Percentiles rank a stretch among this genome's conserved stretches.
Evolutionary conservation across 2,329 filamentous ascomycete species (phyloP).

Genomic region (Zasmidium citrigriseum): DNA sequence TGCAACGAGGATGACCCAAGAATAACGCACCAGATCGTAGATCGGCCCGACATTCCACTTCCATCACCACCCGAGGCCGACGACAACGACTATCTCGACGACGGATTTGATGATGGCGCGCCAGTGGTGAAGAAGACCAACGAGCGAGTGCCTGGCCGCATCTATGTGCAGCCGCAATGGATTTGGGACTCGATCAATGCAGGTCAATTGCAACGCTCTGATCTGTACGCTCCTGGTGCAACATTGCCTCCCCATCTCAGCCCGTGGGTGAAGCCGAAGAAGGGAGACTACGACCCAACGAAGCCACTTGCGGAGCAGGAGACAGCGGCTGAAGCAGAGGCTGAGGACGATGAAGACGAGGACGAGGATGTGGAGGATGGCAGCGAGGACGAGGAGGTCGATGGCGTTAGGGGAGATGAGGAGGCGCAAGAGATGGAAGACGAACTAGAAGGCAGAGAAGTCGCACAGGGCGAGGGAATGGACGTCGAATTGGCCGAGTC

Average conservation of each 20-base stretch:
- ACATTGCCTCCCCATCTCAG: constrained; percentile 91
- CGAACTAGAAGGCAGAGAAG: constrained; percentile 25
- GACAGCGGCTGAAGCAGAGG: constrained; percentile 78
- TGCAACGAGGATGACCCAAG: constrained; percentile 83
- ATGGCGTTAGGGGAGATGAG: constrained; percentile 35
- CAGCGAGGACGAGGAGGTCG: constrained; percentile 28
- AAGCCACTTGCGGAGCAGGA: constrained; percentile 84
- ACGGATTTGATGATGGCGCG: constrained; percentile 63
- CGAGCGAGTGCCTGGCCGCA: constrained; percentile 82
- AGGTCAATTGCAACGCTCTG: constrained; percentile 80
- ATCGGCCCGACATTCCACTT: constrained; percentile 70
- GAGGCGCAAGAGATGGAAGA: constrained; percentile 41
- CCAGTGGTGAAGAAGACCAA: constrained; percentile 52
- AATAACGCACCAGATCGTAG: constrained; percentile 96
- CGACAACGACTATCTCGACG: constrained; percentile 48
- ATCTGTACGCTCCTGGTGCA: constrained; percentile 86
- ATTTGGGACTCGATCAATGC: constrained; percentile 97
- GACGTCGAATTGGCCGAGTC: constrained; percentile 44
- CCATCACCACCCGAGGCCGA: constrained; percentile 41
- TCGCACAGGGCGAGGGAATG: constrained; percentile 45
- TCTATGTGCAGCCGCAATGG: constrained; percentile 96
- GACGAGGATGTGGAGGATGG: too few species aligned
- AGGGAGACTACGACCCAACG: constrained; percentile 89
- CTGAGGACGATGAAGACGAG: constrained; percentile 45
- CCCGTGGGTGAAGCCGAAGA: constrained; percentile 86